These are phyloP conservation scores for Cryphonectria nitschkei DNA, from an alignment of 2,329 filamentous ascomycete genomes.

Conservation along the genomic window DNA sequence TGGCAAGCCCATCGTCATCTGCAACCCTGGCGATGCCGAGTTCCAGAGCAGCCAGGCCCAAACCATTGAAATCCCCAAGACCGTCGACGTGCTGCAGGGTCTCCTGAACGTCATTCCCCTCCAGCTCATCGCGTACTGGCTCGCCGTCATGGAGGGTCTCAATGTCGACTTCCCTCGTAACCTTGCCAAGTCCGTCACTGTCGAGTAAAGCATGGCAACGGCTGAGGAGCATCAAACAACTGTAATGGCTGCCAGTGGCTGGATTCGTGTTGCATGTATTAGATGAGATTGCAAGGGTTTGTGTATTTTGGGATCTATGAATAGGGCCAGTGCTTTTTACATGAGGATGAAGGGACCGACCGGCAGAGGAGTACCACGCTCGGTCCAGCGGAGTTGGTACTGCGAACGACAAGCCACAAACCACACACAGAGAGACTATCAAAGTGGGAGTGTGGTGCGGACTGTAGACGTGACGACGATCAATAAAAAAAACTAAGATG, in stretches of 20 bases:
- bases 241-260: background rate
- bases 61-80: conserved; percentile 97
- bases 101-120: conserved; percentile 97
- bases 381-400: background rate
- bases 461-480: conserved; percentile 1
- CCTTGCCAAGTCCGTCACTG: conserved; percentile 97
- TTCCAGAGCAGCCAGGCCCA: conserved; percentile 87
- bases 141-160: conserved; percentile 91
- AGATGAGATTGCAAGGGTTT: conserved; percentile 11
- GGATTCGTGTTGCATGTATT: conserved; percentile 4
- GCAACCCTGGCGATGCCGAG: conserved; percentile 87
- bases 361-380: background rate
- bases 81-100: conserved; percentile 93
- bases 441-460: background rate
- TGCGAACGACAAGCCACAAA: background rate
- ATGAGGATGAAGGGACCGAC: background rate
- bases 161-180: conserved; percentile 99
- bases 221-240: conserved; percentile 7
- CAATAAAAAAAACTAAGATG: background rate
- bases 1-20: conserved; percentile 97
- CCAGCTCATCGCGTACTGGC: conserved; percentile 98
- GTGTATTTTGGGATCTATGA: conserved; percentile 5
- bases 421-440: background rate
- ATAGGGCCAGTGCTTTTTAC: conserved; percentile 8
- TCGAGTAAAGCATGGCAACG: conserved; percentile 69